phyloP scores from a whole-genome alignment of 2,329 filamentous ascomycete species.

The Colletotrichum viniferum region DNA sequence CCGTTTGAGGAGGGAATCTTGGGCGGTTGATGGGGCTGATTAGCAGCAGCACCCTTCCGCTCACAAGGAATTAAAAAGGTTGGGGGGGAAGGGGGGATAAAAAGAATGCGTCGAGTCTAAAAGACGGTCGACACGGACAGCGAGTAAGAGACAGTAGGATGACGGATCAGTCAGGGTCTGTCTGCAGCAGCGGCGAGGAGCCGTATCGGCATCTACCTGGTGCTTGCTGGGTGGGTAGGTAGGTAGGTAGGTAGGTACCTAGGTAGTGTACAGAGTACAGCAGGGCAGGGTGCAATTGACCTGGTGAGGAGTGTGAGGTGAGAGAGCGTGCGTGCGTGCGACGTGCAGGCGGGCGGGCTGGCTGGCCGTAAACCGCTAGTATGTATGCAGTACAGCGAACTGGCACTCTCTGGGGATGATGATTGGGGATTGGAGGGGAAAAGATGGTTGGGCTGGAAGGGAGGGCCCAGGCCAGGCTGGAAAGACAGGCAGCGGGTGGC shows the following conservation, averaged over 20 bases:
- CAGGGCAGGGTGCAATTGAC: not conserved
- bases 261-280: not conserved
- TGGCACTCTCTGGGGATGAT: not conserved
- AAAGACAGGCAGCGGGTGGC: not conserved
- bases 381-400: not conserved
- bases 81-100: conserved; percentile 27
- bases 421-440: not conserved
- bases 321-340: not conserved
- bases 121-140: conserved; percentile 8
- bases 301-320: not conserved
- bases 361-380: not conserved
- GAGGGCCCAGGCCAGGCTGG: not conserved
- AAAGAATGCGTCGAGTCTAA: conserved; percentile 36
- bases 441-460: not conserved
- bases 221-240: not conserved
- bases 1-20: conserved; percentile 82
- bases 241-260: not conserved
- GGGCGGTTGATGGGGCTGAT: conserved; percentile 75
- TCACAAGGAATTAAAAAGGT: conserved; percentile 32
- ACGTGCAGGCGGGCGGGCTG: not conserved
- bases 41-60: conserved; percentile 74
- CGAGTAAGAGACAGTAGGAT: not conserved
- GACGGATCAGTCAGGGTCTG: conserved; percentile 13
- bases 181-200: not conserved
- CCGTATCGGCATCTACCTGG: not conserved